Evolutionary conservation across 2,329 filamentous ascomycete species (phyloP), one percentile per base, ranked within the genome.

Genomic region (Trichoderma sp.): DNA sequence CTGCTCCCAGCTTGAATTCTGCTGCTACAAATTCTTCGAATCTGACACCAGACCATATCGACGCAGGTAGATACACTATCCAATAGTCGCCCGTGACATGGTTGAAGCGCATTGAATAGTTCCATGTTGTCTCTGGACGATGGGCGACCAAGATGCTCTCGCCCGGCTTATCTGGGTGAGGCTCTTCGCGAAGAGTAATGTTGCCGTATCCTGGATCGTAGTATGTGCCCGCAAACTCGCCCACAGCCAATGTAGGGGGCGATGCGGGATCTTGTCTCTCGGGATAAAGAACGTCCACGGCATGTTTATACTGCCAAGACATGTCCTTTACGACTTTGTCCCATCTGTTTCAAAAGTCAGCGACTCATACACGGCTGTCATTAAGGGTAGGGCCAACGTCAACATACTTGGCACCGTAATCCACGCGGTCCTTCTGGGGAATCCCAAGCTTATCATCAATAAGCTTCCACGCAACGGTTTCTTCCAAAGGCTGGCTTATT

Each of bases 141-240:
- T 76, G 70, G 0, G 73, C 74, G 4, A 75, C 68, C 2, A 79
- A 73, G 1, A 75, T 73, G 39, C 60, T 67, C 26, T 74, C 58
- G 3, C 51, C 63, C 2, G 55, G 26, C 21, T 72, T 68, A 3
- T 69, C 34, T 0, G 71, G 71, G 26, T 74, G 61, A 8, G 70
- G 52, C 8, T 72, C 68, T 11, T 69, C 69, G 1, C 66, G 66
- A 5, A 79, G 68, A 0, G 71, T 67, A 13, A 79, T 59, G 1
- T 58, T 69, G 24, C 74, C 75, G 74, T 84, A 85, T 4, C 78
- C 82, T 1, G 79, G 77, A 65, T 85, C 78, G 69, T 75, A 79
- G 71, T 85, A 86, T 1, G 77, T 81, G 3, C 84, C 84, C 1
- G 74, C 71, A 24, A 78, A 68, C 1, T 73, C 70, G 69, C 81